Evolutionary conservation across 257 asterid genomes (phyloP), one percentile per base, ranked within the genome.

Genomic region (Plantago elongata): DNA sequence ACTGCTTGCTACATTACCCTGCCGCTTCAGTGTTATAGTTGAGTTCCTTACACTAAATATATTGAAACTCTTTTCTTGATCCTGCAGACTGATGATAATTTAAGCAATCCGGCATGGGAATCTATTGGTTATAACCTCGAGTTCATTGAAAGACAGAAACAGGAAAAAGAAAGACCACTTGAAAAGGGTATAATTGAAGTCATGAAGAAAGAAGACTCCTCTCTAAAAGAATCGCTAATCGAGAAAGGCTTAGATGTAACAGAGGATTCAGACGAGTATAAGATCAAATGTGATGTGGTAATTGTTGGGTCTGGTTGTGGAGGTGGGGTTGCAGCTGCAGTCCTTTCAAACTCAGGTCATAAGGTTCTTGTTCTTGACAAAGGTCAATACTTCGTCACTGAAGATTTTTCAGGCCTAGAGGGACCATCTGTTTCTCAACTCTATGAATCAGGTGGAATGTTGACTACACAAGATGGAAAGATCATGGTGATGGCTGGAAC

Each of bases 281-380:
- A 60, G 64, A 77, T 92, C 64, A 76, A 64, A 68, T 92, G 98
- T 38, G 98, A 92, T 55, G 95, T 89, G 15, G 90, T 89, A 67
- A 80, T 92, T 12, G 86, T 92, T 4, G 98, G 98, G 47, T 92
- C 98, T 5, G 98, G 98, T 47, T 74, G 89, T 27, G 98, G 95
- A 0, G 98, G 98, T 44, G 95, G 93, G 0, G 95, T 92, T 13
- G 93, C 97, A 1, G 97, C 95, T 3, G 84, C 90, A 2, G 64
- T 86, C 9, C 95, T 92, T 14, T 90, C 97, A 15, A 77, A 80
- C 54, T 77, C 95, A 0, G 97, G 97, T 2, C 78, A 75, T 37
- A 92, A 83, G 72, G 97, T 92, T 9, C 55, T 92, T 11, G 71
- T 92, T 52, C 87, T 92, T 11, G 97, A 89, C 76, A 92, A 92